A percentile compares a stretch with the other conserved stretches of the same genome.
These are phyloP conservation scores for Eimeria tenella DNA, from an alignment of 169 alveolate genomes.

Conservation along the genomic window DNA sequence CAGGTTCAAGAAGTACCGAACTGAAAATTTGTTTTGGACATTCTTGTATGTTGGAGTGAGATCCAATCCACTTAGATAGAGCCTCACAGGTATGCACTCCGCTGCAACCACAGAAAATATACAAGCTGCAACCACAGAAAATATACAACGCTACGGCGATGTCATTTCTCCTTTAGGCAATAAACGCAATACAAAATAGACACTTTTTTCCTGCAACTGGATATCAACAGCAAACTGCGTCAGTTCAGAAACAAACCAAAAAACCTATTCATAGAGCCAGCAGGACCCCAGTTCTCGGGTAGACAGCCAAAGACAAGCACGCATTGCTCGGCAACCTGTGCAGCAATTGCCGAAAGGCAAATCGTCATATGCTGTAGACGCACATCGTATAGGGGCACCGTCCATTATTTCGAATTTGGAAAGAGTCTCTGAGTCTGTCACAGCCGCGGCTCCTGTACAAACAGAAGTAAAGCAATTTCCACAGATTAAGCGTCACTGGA, in stretches of 20 bases:
- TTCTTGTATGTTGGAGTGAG: conserved; percentile 98
- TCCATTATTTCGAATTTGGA: conserved; percentile 99
- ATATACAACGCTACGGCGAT: neutral
- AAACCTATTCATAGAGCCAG: neutral
- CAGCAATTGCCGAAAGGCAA: neutral
- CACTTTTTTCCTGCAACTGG: neutral
- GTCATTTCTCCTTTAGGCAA: neutral
- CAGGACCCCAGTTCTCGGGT: neutral
- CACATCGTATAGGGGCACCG: conserved; percentile 97
- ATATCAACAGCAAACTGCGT: neutral
- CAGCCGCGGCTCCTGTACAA: conserved; percentile 80
- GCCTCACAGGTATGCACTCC: conserved; percentile 97
- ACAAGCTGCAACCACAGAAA: conserved; percentile 79
- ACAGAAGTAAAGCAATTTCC: neutral
- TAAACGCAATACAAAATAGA: neutral
- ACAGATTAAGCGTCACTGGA: neutral
- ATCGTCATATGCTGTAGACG: neutral
- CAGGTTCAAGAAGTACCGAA: conserved; percentile 97
- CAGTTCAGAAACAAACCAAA: neutral
- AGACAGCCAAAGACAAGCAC: no score
- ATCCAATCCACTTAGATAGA: conserved; percentile 97
- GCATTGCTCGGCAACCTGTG: no score
- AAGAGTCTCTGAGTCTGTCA: conserved; percentile 96
- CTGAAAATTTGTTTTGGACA: conserved; percentile 95
- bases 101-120: conserved; percentile 79